A percentile compares a stretch with the other conserved stretches of the same genome.
phyloP scores from a whole-genome alignment of 164 flowering plant species.

The Paratinospora sagittata region DNA sequence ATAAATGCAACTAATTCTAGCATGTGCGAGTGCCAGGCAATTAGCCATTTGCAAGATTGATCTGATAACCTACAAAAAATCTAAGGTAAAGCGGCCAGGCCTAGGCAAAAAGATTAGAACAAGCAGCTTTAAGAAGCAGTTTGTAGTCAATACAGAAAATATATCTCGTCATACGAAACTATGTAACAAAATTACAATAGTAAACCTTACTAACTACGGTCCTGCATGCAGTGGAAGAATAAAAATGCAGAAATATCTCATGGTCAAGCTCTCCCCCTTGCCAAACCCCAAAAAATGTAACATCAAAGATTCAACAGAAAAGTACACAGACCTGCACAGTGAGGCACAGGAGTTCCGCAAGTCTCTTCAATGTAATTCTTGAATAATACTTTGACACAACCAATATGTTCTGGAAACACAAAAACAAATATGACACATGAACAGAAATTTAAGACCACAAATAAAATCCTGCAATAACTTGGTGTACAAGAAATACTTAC shows the following conservation, averaged over 20 bases:
- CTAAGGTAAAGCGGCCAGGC: no score
- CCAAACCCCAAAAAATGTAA: neutral
- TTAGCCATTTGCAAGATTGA: neutral
- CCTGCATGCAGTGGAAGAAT: neutral
- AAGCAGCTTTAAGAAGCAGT: neutral
- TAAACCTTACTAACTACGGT: neutral
- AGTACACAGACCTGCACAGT: conserved; percentile 58
- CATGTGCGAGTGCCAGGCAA: neutral
- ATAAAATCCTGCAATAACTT: neutral
- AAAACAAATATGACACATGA: neutral
- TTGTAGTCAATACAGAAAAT: neutral
- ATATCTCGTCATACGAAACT: neutral
- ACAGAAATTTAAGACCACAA: neutral
- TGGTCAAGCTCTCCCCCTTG: neutral
- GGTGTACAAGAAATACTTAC: conserved; percentile 29
- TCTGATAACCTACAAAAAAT: no score
- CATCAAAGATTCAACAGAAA: neutral
- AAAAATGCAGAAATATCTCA: neutral
- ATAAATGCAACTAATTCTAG: neutral
- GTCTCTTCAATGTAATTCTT: conserved; percentile 82
- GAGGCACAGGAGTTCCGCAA: conserved; percentile 81
- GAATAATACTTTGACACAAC: conserved; percentile 95
- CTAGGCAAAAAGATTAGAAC: no score
- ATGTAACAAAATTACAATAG: neutral
- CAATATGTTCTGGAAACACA: conserved; percentile 70